These are phyloP conservation scores for Trametes sanguinea DNA, from an alignment of 768 basidiomycete genomes.

Conservation along the genomic window DNA sequence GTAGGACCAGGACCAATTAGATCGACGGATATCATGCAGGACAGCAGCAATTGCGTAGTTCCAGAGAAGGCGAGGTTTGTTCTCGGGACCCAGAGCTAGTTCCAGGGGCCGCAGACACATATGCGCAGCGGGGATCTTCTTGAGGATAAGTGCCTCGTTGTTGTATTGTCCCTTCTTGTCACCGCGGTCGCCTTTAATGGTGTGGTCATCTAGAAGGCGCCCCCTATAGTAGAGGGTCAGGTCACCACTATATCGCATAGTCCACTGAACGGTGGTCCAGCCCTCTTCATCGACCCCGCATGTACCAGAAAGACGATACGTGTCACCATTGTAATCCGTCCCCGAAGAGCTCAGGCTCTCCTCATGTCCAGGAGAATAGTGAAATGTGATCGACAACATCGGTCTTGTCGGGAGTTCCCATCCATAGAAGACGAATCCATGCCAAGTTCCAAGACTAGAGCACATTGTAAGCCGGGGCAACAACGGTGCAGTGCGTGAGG, in stretches of 20 bases:
- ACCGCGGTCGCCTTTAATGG: background rate
- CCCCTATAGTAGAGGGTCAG: background rate
- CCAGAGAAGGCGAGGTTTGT: conserved; percentile 17
- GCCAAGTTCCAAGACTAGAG: no score
- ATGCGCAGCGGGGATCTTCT: conserved; percentile 13
- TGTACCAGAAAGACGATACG: background rate
- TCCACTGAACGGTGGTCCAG: background rate
- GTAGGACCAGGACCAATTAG: conserved; percentile 23
- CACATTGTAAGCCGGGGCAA: no score
- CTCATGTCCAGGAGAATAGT: background rate
- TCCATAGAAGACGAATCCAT: no score
- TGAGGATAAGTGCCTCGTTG: conserved; percentile 8
- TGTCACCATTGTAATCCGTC: background rate
- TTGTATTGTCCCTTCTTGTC: background rate
- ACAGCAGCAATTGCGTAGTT: conserved; percentile 17
- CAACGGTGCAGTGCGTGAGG: no score
- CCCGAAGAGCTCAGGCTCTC: background rate
- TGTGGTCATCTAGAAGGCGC: conserved; percentile 8
- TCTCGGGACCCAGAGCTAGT: background rate
- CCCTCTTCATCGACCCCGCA: background rate
- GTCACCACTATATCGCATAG: background rate
- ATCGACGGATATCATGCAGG: conserved; percentile 12
- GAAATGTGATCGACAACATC: no score
- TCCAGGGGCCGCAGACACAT: conserved; percentile 16
- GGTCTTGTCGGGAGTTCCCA: no score